Conservation (phyloP, 116 monocot genomes). For the Cymodocea nodosa region DNA sequence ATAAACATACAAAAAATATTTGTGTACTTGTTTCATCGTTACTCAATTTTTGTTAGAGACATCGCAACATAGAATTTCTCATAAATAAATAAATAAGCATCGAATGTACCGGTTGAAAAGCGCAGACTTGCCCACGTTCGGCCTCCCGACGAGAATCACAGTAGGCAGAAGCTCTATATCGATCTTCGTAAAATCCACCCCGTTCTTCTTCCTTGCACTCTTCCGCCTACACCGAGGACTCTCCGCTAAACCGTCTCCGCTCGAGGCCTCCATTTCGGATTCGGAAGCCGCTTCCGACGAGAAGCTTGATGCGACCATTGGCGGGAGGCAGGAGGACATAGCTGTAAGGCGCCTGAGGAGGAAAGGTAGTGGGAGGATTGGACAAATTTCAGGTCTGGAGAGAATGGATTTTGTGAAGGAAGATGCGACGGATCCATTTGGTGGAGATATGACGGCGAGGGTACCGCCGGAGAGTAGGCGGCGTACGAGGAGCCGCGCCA, state of each 20-base stretch:
- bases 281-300: neutral
- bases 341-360: neutral
- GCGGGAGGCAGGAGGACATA: neutral
- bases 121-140: constrained; percentile 97
- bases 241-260: neutral
- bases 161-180: constrained; percentile 66
- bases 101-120: constrained; percentile 76
- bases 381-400: too few relatives aligned
- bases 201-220: neutral
- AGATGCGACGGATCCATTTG: too few relatives aligned
- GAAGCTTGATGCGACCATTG: neutral
- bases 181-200: constrained; percentile 70
- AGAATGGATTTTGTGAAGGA: too few relatives aligned
- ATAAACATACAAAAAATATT: too few relatives aligned
- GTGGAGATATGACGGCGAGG: neutral
- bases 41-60: too few relatives aligned
- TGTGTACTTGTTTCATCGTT: too few relatives aligned
- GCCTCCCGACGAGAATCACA: constrained; percentile 86
- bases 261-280: neutral
- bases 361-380: neutral
- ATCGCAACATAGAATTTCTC: too few relatives aligned
- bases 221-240: neutral
- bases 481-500: constrained; percentile 1
- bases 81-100: neutral
- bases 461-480: constrained; percentile 3